Conservation (phyloP, 306 rosid genomes). For the Malus orientalis region DNA sequence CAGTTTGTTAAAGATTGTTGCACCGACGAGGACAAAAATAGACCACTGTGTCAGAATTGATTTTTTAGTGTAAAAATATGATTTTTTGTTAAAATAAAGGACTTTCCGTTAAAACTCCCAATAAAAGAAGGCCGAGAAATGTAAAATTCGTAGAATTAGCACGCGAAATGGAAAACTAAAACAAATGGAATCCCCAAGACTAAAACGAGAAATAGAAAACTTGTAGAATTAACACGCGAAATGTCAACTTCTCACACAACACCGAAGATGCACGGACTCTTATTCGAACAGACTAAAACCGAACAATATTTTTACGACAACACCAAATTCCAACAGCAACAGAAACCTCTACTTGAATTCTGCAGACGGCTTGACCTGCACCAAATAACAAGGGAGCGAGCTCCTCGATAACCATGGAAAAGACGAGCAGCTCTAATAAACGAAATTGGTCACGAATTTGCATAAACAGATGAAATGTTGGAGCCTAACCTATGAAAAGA, state of each 20-base stretch:
- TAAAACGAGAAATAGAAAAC: background rate
- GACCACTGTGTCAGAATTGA: no score
- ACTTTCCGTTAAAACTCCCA: no score
- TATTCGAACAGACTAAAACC: conserved; percentile 10
- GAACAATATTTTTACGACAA: background rate
- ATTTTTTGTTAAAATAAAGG: no score
- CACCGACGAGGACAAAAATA: no score
- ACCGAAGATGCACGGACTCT: conserved; percentile 9
- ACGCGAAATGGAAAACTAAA: background rate
- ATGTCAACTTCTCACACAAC: background rate
- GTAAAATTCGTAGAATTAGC: no score
- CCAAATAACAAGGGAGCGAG: background rate
- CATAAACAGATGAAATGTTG: no score
- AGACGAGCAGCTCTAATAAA: no score
- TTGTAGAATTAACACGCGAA: background rate
- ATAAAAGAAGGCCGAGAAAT: no score
- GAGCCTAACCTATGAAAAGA: background rate
- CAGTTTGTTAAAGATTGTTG: no score
- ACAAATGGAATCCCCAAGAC: background rate
- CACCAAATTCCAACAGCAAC: background rate
- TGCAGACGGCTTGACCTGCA: conserved; percentile 1
- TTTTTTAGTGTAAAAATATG: no score
- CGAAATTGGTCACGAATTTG: no score
- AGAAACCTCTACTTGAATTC: background rate
- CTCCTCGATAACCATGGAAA: no score